Conservation (phyloP, 108 stramenopile genomes). For the Aurantiochytrium sp. region DNA sequence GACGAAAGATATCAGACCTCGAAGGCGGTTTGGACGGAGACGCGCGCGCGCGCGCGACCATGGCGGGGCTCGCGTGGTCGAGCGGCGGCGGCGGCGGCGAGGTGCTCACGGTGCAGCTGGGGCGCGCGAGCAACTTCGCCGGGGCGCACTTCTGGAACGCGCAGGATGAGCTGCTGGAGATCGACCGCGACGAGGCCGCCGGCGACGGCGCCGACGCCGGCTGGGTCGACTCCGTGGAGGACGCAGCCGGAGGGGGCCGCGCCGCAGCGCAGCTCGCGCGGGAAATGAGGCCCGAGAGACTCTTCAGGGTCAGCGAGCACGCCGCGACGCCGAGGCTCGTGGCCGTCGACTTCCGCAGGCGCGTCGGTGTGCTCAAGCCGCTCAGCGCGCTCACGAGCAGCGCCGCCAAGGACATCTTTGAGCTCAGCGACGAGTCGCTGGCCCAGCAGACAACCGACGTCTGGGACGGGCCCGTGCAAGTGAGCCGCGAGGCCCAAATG, state of each 20-base stretch:
- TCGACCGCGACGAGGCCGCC: not conserved
- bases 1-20: no score
- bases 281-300: not conserved
- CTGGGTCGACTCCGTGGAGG: not conserved
- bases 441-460: not conserved
- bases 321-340: not conserved
- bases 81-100: not conserved
- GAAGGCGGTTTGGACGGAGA: no score
- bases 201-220: not conserved
- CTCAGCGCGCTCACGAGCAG: not conserved
- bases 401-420: not conserved
- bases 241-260: not conserved
- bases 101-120: constrained; percentile 5
- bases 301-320: not conserved
- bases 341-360: not conserved
- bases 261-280: not conserved
- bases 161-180: constrained; percentile 5
- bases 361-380: not conserved
- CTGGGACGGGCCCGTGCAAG: not conserved
- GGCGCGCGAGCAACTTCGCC: not conserved
- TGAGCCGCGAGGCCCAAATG: not conserved
- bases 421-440: not conserved
- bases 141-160: constrained; percentile 19
- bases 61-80: not conserved
- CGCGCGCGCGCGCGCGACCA: not conserved